These are phyloP conservation scores for Trametes sp. DNA, from an alignment of 1,284 basidiomycete genomes.

Conservation along the genomic window DNA sequence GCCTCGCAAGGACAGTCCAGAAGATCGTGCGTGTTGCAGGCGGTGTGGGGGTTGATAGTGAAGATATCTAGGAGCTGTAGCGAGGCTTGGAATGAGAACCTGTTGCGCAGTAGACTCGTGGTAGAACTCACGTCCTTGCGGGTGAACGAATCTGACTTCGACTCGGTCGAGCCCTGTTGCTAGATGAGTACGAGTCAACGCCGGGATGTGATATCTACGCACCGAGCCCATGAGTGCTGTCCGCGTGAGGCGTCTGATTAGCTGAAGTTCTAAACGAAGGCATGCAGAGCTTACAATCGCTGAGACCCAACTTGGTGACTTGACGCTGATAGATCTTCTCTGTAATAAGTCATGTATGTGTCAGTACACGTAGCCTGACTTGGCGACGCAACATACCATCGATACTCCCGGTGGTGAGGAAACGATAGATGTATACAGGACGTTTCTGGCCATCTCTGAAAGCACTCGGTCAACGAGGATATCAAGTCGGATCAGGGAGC, in stretches of 20 bases:
- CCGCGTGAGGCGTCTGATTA: neutral
- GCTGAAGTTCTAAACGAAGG: no score
- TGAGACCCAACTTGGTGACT: slow-evolving; percentile 94
- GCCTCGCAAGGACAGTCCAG: slow-evolving; percentile 78
- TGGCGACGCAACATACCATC: slow-evolving; percentile 58
- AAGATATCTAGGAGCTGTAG: slow-evolving; percentile 89
- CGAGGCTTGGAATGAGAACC: neutral
- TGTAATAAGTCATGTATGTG: slow-evolving; percentile 81
- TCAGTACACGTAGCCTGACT: neutral
- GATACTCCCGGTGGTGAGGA: slow-evolving; percentile 84
- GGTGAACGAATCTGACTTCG: slow-evolving; percentile 87
- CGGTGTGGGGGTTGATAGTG: slow-evolving; percentile 80
- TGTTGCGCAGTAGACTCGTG: neutral
- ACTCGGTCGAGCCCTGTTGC: slow-evolving; percentile 55
- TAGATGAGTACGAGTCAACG: slow-evolving; percentile 23
- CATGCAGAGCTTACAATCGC: slow-evolving; percentile 68
- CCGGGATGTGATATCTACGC: slow-evolving; percentile 27
- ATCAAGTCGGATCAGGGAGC: neutral
- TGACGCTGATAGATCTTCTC: slow-evolving; percentile 93
- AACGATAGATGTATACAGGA: slow-evolving; percentile 92
- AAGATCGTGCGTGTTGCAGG: slow-evolving; percentile 92
- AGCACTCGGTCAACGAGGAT: slow-evolving; percentile 6
- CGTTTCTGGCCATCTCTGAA: slow-evolving; percentile 92
- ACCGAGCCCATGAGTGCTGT: slow-evolving; percentile 74
- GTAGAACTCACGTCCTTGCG: slow-evolving; percentile 75